Evolutionary conservation across 768 basidiomycete species (phyloP).

Genomic region (Sistotremastrum niveocremeum): DNA sequence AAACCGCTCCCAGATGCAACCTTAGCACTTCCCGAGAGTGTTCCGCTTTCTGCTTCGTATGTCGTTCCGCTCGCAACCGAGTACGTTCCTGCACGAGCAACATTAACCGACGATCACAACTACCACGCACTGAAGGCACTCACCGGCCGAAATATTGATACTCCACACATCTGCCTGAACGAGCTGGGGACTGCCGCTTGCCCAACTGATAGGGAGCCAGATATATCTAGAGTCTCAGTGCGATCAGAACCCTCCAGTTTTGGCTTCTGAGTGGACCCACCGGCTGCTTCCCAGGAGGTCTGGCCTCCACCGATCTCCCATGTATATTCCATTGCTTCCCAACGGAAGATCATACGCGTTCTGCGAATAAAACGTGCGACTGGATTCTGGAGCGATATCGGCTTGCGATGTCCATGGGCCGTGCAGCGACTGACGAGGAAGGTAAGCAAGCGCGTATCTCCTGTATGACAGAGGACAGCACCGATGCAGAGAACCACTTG

Average conservation of each 20-base stretch:
- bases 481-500: constrained; percentile 40
- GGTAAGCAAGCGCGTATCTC: not conserved
- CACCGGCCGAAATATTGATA: constrained; percentile 32
- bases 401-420: constrained; percentile 43
- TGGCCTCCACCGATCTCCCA: constrained; percentile 53
- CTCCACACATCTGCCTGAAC: constrained; percentile 46
- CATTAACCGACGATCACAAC: not conserved
- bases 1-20: constrained; percentile 30
- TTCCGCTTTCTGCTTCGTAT: constrained; percentile 44
- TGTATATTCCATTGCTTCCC: constrained; percentile 38
- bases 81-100: constrained; percentile 28
- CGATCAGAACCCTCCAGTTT: not conserved
- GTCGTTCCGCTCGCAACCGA: constrained; percentile 34
- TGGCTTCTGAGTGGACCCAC: not conserved
- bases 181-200: constrained; percentile 38
- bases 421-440: constrained; percentile 28
- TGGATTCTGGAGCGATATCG: constrained; percentile 38
- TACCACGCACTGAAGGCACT: not conserved
- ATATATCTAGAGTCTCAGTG: constrained; percentile 24
- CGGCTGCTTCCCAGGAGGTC: constrained; percentile 38
- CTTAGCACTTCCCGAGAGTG: constrained; percentile 32
- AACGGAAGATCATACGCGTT: constrained; percentile 42
- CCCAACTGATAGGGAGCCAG: constrained; percentile 48
- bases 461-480: constrained; percentile 13
- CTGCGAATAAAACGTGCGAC: constrained; percentile 48